phyloP scores from a whole-genome alignment of 2,329 filamentous ascomycete genomes.

The Kalaharituber pfeilii region DNA sequence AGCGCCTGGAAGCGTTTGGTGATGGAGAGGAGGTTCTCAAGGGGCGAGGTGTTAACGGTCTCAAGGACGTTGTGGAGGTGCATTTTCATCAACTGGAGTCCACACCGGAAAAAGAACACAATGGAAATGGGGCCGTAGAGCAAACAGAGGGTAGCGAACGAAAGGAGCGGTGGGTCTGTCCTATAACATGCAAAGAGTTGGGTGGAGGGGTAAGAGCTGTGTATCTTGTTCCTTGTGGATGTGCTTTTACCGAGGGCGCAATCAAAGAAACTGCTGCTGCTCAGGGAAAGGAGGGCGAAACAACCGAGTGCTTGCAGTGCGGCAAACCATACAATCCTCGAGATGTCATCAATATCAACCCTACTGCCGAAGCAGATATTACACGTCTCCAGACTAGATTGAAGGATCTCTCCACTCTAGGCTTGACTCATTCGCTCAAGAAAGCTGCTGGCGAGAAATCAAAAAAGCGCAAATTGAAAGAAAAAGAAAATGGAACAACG shows the following conservation, averaged over 20 bases:
- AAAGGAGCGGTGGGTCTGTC: slow-evolving; percentile 56
- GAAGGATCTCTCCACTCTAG: slow-evolving; percentile 50
- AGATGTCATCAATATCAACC: slow-evolving; percentile 69
- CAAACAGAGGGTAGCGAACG: slow-evolving; percentile 27
- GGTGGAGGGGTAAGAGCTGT: slow-evolving; percentile 64
- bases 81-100: slow-evolving; percentile 42
- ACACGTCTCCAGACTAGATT: slow-evolving; percentile 47
- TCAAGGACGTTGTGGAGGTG: slow-evolving; percentile 76
- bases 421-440: slow-evolving; percentile 74
- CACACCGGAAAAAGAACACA: not conserved
- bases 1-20: slow-evolving; percentile 35
- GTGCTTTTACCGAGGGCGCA: slow-evolving; percentile 77
- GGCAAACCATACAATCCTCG: slow-evolving; percentile 52
- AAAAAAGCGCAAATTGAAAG: slow-evolving; percentile 48
- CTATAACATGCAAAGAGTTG: slow-evolving; percentile 70
- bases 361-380: slow-evolving; percentile 52
- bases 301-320: slow-evolving; percentile 48
- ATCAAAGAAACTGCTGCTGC: slow-evolving; percentile 62
- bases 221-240: slow-evolving; percentile 86
- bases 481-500: slow-evolving; percentile 15
- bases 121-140: slow-evolving; percentile 28
- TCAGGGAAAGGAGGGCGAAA: slow-evolving; percentile 28
- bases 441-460: slow-evolving; percentile 50
- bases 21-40: slow-evolving; percentile 46
- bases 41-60: slow-evolving; percentile 47